phyloP scores from a whole-genome alignment of 441 rosid species.

The Erysimum pusillum region DNA sequence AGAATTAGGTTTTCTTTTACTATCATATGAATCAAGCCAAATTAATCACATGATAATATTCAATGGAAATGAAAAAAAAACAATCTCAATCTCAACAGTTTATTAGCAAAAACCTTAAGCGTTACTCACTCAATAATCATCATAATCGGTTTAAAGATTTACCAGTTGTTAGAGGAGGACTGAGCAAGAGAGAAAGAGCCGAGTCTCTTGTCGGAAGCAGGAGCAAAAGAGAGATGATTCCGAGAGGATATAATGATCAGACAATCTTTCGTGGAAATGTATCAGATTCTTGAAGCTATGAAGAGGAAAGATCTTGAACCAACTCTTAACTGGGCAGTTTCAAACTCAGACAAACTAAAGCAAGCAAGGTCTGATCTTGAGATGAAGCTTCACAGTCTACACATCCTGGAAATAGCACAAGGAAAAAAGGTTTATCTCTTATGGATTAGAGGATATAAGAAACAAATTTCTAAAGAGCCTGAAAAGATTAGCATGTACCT shows the following conservation, averaged over 20 bases:
- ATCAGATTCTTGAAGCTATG: conserved; percentile 60
- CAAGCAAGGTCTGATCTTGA: conserved; percentile 61
- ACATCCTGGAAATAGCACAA: conserved; percentile 57
- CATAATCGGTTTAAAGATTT: no score
- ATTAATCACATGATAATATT: no score
- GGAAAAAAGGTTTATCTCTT: conserved; percentile 26
- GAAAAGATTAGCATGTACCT: no score
- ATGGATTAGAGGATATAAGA: no score
- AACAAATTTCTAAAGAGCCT: no score
- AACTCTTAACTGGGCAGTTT: conserved; percentile 60
- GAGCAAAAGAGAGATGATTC: conserved; percentile 75
- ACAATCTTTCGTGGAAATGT: conserved; percentile 58
- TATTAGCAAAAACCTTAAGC: no score
- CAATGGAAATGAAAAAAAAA: no score
- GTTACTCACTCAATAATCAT: no score
- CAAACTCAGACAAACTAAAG: conserved; percentile 54
- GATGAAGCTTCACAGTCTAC: conserved; percentile 63
- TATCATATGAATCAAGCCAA: no score
- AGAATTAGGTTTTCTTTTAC: no score
- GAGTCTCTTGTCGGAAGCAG: conserved; percentile 57
- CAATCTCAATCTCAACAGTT: no score
- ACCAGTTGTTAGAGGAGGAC: no score
- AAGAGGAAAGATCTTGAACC: conserved; percentile 57
- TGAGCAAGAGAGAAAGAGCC: conserved; percentile 62
- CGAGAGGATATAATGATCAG: conserved; percentile 56